Conservation (phyloP, 2,329 filamentous ascomycete species). For the Aspergillus japonicus region DNA sequence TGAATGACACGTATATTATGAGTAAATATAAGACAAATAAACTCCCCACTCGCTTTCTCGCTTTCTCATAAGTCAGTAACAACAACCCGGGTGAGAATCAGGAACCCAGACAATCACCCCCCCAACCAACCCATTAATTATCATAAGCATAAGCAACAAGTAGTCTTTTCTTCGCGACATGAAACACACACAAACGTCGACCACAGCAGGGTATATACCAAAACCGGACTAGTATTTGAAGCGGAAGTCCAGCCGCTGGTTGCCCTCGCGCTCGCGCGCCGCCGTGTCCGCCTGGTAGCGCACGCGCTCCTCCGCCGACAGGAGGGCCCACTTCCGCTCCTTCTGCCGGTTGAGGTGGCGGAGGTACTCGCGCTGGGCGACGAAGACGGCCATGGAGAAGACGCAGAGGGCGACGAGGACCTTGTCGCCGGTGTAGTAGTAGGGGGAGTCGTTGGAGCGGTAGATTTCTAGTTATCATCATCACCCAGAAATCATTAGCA, state of each 20-base stretch:
- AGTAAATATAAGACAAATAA: neutral
- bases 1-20: neutral
- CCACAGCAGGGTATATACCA: neutral
- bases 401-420: conserved; percentile 54
- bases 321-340: conserved; percentile 46
- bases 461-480: conserved; percentile 49
- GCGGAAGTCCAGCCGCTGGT: conserved; percentile 53
- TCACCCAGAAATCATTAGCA: too few relatives aligned
- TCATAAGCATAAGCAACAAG: too few relatives aligned
- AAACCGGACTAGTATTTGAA: conserved; percentile 44
- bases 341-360: conserved; percentile 51
- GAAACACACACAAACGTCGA: too few relatives aligned
- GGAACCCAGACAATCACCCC: too few relatives aligned
- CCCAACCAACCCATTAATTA: too few relatives aligned
- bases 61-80: neutral
- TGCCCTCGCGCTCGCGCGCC: conserved; percentile 49
- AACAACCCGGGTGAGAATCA: too few relatives aligned
- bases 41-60: neutral
- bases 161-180: too few relatives aligned
- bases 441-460: conserved; percentile 50
- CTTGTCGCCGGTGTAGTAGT: conserved; percentile 56
- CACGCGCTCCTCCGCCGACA: conserved; percentile 47
- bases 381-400: conserved; percentile 48
- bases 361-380: conserved; percentile 49
- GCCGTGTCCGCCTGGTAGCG: conserved; percentile 49